A percentile compares a stretch with the other conserved stretches of the same genome.
These are phyloP conservation scores for Serendipita vermifera DNA, from an alignment of 768 basidiomycete species.

Conservation along the genomic window DNA sequence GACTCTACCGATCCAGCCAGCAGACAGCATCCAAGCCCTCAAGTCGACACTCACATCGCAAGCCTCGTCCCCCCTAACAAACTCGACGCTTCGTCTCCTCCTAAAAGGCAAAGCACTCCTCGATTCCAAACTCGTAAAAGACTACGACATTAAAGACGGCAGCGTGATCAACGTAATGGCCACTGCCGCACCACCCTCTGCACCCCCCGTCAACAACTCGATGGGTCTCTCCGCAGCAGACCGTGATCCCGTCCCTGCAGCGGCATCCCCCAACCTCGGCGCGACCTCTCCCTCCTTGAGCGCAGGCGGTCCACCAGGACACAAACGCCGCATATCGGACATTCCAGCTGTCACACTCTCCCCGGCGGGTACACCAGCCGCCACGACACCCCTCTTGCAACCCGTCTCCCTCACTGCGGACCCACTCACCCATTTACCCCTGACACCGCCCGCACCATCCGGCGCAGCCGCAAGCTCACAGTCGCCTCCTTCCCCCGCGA, in stretches of 20 bases:
- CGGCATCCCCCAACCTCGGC: constrained; percentile 8
- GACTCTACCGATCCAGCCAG: constrained; percentile 55
- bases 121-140: constrained; percentile 78
- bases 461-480: too few species aligned
- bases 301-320: constrained; percentile 16
- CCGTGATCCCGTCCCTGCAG: constrained; percentile 3
- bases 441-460: too few species aligned
- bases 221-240: constrained; percentile 19
- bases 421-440: constrained; percentile 17
- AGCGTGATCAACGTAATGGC: constrained; percentile 77
- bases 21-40: constrained; percentile 72
- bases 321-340: background rate
- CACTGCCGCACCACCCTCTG: too few species aligned
- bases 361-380: constrained; percentile 16
- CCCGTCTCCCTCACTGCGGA: background rate
- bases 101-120: constrained; percentile 90
- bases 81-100: constrained; percentile 77
- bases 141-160: constrained; percentile 73
- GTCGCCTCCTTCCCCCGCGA: constrained; percentile 54
- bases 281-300: constrained; percentile 17
- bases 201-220: constrained; percentile 27
- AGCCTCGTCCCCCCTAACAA: constrained; percentile 22
- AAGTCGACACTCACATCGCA: constrained; percentile 62
- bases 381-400: constrained; percentile 20
- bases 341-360: constrained; percentile 12